These are phyloP conservation scores for Bathelium albidoporum DNA, from an alignment of 495 filamentous ascomycete genomes.

Conservation along the genomic window DNA sequence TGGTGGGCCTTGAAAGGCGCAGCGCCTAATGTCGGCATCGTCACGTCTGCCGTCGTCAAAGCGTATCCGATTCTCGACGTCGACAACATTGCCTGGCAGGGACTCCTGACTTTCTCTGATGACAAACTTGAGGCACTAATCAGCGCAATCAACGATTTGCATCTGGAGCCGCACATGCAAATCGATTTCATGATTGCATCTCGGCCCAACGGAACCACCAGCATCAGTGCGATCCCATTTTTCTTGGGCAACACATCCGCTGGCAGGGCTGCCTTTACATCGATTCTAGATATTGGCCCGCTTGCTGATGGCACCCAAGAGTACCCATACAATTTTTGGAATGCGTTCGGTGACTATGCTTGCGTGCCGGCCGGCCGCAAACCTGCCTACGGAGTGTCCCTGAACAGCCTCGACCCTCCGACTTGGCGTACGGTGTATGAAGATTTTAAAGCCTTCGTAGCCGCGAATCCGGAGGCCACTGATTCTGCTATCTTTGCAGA, in stretches of 20 bases:
- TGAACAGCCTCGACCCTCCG: conserved; percentile 18
- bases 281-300: conserved; percentile 25
- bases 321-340: conserved; percentile 25
- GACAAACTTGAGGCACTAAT: not conserved
- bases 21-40: conserved; percentile 36
- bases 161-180: not conserved
- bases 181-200: not conserved
- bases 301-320: conserved; percentile 19
- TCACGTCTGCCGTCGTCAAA: conserved; percentile 25
- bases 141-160: not conserved
- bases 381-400: conserved; percentile 22
- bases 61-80: conserved; percentile 8
- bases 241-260: not conserved
- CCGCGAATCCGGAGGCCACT: not conserved
- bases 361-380: conserved; percentile 27
- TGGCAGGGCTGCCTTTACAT: conserved; percentile 19
- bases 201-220: not conserved
- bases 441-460: conserved; percentile 4
- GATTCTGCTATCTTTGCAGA: conserved; percentile 9
- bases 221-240: not conserved
- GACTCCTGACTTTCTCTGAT: not conserved
- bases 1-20: conserved; percentile 34
- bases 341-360: conserved; percentile 21
- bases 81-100: not conserved
- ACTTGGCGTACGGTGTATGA: conserved; percentile 6